phyloP scores from a whole-genome alignment of 495 filamentous ascomycete genomes.

The Penicillium chermesinum region DNA sequence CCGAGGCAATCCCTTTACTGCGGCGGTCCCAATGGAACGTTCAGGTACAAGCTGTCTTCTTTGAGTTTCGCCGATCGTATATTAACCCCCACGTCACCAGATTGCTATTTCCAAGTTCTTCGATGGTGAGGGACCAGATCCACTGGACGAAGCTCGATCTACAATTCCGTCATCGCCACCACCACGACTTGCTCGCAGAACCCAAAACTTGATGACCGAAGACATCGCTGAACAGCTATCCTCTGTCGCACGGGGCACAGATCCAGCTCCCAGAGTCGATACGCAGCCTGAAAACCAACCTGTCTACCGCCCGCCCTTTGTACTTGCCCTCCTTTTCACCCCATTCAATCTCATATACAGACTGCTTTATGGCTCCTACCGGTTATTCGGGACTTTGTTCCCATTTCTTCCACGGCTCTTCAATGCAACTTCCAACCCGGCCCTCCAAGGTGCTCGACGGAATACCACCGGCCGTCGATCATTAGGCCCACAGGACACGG shows the following conservation, averaged over 20 bases:
- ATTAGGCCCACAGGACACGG: slow-evolving; percentile 78
- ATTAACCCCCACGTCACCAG: slow-evolving; percentile 36
- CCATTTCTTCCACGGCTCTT: slow-evolving; percentile 80
- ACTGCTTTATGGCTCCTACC: slow-evolving; percentile 56
- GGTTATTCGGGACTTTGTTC: slow-evolving; percentile 65
- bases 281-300: slow-evolving; percentile 63
- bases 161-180: slow-evolving; percentile 53
- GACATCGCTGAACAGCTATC: slow-evolving; percentile 50
- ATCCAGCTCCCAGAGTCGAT: slow-evolving; percentile 73
- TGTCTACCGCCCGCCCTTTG: slow-evolving; percentile 61
- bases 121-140: slow-evolving; percentile 85
- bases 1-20: slow-evolving; percentile 74
- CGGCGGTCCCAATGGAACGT: slow-evolving; percentile 93
- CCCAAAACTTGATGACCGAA: slow-evolving; percentile 52
- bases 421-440: slow-evolving; percentile 42
- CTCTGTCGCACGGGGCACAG: slow-evolving; percentile 21
- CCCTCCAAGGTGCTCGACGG: slow-evolving; percentile 46
- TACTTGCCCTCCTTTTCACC: slow-evolving; percentile 71
- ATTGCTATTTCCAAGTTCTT: slow-evolving; percentile 97
- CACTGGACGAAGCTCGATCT: slow-evolving; percentile 68
- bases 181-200: slow-evolving; percentile 50
- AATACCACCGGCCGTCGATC: slow-evolving; percentile 65
- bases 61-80: slow-evolving; percentile 4
- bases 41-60: slow-evolving; percentile 51
- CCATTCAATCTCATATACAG: slow-evolving; percentile 76